These are phyloP conservation scores for Suhomyces vadensis DNA, from an alignment of 805 yeast species.

Conservation along the genomic window DNA sequence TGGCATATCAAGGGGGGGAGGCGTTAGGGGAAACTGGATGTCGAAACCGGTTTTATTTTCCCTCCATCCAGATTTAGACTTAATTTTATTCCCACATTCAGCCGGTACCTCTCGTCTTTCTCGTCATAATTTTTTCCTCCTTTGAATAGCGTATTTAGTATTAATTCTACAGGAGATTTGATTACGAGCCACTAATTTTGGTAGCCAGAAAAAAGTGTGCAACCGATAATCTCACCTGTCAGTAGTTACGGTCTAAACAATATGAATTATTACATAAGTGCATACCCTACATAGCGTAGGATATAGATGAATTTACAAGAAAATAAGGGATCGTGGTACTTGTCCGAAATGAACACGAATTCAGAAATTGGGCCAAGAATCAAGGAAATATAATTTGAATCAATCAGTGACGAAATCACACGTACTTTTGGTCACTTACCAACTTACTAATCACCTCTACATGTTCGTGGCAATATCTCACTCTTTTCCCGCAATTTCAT, in stretches of 20 bases:
- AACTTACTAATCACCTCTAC: neutral
- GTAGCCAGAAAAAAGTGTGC: neutral
- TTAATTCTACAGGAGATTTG: constrained; percentile 2
- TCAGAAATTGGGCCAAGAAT: no score
- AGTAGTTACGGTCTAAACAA: neutral
- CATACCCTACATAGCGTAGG: neutral
- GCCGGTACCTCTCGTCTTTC: no score
- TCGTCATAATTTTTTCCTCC: no score
- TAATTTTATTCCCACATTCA: no score
- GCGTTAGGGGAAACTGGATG: neutral
- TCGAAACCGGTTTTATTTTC: neutral
- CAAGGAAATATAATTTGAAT: no score
- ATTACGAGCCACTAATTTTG: neutral
- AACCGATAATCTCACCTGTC: neutral
- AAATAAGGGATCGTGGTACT: neutral
- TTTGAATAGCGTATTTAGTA: no score
- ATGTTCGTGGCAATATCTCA: neutral
- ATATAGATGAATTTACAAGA: neutral
- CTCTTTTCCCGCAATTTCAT: neutral
- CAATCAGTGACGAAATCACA: neutral
- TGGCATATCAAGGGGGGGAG: no score
- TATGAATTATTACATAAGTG: neutral
- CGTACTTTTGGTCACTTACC: neutral
- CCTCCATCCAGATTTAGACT: neutral
- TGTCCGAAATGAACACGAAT: neutral